Conservation (phyloP, 2,329 filamentous ascomycete genomes). For the Phoma sp. region DNA sequence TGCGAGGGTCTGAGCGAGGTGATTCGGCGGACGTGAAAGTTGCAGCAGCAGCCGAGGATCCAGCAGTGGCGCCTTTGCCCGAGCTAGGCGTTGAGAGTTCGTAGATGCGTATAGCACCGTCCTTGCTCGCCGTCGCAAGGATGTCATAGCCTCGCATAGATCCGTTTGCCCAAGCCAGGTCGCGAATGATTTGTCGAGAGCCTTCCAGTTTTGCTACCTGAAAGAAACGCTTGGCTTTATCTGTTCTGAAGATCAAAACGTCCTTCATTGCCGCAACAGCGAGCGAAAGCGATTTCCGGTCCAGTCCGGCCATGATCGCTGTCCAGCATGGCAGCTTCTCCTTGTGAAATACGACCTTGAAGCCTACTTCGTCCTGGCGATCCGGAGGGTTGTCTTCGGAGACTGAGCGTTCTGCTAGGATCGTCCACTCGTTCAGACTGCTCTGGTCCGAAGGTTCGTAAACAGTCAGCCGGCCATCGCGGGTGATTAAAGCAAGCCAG, state of each 20-base stretch:
- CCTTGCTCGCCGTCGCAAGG: constrained; percentile 90
- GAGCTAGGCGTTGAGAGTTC: constrained; percentile 70
- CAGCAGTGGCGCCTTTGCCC: constrained; percentile 46
- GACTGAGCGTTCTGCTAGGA: constrained; percentile 78
- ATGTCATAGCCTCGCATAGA: constrained; percentile 90
- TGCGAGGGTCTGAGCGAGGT: constrained; percentile 32
- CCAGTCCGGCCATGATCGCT: constrained; percentile 80
- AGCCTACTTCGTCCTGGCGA: constrained; percentile 85
- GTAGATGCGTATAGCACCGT: constrained; percentile 89
- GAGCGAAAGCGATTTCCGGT: constrained; percentile 78
- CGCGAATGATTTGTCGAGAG: constrained; percentile 80
- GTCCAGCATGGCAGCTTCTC: constrained; percentile 82
- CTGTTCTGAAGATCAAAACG: constrained; percentile 83
- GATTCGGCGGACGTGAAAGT: constrained; percentile 29
- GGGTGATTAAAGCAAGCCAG: constrained; percentile 83
- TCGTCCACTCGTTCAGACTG: constrained; percentile 76
- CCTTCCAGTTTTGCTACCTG: constrained; percentile 77
- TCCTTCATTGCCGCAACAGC: constrained; percentile 86
- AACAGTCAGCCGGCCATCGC: constrained; percentile 80
- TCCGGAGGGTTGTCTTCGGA: constrained; percentile 67
- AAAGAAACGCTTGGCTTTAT: constrained; percentile 80
- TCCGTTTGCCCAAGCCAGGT: constrained; percentile 91
- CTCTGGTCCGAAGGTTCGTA: constrained; percentile 88
- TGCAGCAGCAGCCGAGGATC: constrained; percentile 31
- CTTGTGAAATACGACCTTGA: constrained; percentile 86